These are phyloP conservation scores for Metschnikowia bowlesiae DNA, from an alignment of 805 yeast species.

Conservation along the genomic window DNA sequence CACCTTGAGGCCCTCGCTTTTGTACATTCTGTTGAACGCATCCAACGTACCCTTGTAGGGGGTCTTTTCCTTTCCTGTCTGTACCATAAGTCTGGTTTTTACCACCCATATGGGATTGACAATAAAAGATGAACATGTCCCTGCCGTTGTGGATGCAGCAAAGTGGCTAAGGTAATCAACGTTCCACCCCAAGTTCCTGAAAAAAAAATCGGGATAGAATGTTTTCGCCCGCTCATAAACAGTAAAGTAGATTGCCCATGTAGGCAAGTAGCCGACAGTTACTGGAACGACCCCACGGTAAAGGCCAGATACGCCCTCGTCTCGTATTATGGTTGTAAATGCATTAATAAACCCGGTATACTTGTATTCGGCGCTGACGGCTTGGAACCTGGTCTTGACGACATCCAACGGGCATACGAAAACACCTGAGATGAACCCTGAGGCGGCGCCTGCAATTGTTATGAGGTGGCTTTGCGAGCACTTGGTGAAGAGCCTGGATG, in stretches of 20 bases:
- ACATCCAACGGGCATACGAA: constrained; percentile 94
- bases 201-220: constrained; percentile 42
- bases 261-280: constrained; percentile 88
- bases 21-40: constrained; percentile 76
- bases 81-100: constrained; percentile 90
- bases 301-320: constrained; percentile 80
- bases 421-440: constrained; percentile 87
- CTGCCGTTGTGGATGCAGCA: constrained; percentile 77
- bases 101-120: constrained; percentile 99
- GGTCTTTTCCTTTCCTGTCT: constrained; percentile 43
- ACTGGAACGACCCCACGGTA: constrained; percentile 93
- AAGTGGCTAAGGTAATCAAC: constrained; percentile 37
- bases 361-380: constrained; percentile 60
- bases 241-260: constrained; percentile 95
- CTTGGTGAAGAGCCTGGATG: constrained; percentile 20
- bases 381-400: constrained; percentile 89
- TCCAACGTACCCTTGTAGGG: constrained; percentile 75
- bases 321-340: constrained; percentile 56
- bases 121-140: constrained; percentile 73
- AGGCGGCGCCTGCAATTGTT: constrained; percentile 87
- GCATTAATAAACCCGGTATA: constrained; percentile 64
- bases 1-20: constrained; percentile 71
- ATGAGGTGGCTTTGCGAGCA: constrained; percentile 53
- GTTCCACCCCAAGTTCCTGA: constrained; percentile 21
- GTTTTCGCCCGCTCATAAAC: constrained; percentile 78